Evolutionary conservation across 805 yeast species (phyloP), one percentile per base, ranked within the genome.

Genomic region (Blastobotrys terrestris): DNA sequence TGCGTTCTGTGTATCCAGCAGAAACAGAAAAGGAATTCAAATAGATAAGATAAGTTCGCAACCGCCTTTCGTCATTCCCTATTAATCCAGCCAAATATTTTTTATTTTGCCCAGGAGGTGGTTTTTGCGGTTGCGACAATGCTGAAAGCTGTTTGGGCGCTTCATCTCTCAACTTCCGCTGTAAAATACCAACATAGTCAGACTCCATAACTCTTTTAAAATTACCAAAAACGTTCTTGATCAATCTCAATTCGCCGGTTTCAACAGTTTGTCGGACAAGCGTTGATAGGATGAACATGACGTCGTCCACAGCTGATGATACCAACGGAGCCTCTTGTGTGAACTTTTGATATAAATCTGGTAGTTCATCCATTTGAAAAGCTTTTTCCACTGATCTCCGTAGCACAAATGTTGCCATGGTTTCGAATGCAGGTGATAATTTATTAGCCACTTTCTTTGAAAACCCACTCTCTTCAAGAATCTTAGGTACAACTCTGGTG

Each of bases 231-330:
- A 85, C 78, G 26, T 72, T 74, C 58, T 77, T 79, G 26, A 84
- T 78, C 0, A 83, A 72, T 4, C 74, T 52, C 2, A 70, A 70
- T 55, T 87, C 85, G 0, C 95, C 95, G 0, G 95, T 79, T 45
- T 86, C 84, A 11, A 90, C 72, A 1, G 83, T 74, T 54, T 84
- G 85, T 20, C 81, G 71, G 39, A 90, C 66, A 15, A 86, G 76
- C 39, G 82, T 79, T 61, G 87, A 85, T 45, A 91, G 70, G 6
- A 90, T 80, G 60, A 89, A 74, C 22, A 88, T 78, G 35, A 87
- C 71, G 65, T 94, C 99, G 61, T 94, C 99, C 20, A 91, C 81
- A 19, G 88, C 83, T 0, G 97, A 88, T 0, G 95, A 81, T 3
- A 85, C 79, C 13, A 68, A 58, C 2, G 75, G 92, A 3, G 83